These are phyloP conservation scores for Pistacia integerrima DNA, from an alignment of 345 rosid genomes.

Conservation along the genomic window DNA sequence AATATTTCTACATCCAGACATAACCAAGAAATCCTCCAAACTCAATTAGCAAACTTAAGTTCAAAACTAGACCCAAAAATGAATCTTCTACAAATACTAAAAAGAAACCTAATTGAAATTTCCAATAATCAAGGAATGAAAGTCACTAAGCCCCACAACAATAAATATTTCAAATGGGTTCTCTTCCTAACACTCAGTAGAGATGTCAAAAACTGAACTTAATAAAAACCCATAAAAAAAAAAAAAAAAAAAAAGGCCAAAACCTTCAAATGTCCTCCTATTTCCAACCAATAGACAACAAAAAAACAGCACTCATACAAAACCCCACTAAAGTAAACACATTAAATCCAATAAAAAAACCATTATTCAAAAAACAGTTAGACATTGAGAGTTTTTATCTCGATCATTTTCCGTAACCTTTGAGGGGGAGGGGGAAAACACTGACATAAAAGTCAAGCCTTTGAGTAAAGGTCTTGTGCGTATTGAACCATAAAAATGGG, in stretches of 20 bases:
- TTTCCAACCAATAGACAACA: not conserved
- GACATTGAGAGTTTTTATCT: not conserved
- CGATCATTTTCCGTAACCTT: not conserved
- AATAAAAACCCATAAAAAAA: no score
- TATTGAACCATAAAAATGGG: not conserved
- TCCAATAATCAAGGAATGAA: no score
- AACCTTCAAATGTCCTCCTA: not conserved
- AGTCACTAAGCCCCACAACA: no score
- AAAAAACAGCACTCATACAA: not conserved
- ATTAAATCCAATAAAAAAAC: not conserved
- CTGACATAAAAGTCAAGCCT: not conserved
- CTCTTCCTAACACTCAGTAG: not conserved
- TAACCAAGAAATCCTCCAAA: not conserved
- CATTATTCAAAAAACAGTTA: not conserved
- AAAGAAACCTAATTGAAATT: not conserved
- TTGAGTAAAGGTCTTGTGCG: not conserved
- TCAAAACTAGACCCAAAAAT: no score
- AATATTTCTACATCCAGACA: not conserved
- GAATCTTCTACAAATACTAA: not conserved
- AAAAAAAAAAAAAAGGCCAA: no score
- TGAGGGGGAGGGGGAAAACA: no score
- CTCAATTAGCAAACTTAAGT: not conserved
- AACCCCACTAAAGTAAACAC: not conserved
- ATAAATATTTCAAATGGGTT: no score
- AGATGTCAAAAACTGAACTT: not conserved